phyloP scores from a whole-genome alignment of 441 rosid genomes.

The Iberis amara region DNA sequence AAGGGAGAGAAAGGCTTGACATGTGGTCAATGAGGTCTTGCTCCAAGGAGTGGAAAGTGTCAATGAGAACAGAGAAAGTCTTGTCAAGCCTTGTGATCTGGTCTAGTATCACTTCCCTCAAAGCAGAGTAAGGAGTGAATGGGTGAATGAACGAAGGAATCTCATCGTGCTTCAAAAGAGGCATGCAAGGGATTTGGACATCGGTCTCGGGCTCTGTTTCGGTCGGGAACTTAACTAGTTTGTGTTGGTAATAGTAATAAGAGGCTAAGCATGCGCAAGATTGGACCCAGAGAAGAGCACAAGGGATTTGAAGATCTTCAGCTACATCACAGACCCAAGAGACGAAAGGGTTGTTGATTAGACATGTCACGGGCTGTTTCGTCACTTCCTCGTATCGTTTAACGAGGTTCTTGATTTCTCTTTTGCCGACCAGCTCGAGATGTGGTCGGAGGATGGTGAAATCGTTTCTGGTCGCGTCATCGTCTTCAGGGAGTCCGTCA shows the following conservation, averaged over 20 bases:
- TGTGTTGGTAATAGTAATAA: neutral
- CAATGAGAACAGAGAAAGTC: constrained; percentile 61
- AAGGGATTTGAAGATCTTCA: neutral
- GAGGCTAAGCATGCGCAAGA: neutral
- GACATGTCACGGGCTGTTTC: neutral
- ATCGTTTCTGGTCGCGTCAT: constrained; percentile 34
- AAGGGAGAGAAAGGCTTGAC: constrained; percentile 35
- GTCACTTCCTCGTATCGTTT: no score
- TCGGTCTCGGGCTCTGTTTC: constrained; percentile 43
- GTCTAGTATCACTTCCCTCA: constrained; percentile 44
- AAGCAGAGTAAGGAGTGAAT: constrained; percentile 34
- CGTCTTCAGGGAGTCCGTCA: constrained; percentile 34
- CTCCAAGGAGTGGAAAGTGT: constrained; percentile 61
- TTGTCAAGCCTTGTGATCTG: constrained; percentile 56
- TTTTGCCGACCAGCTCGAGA: neutral
- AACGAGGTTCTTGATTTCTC: neutral
- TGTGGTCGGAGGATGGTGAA: neutral
- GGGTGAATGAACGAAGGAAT: constrained; percentile 65
- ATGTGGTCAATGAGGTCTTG: constrained; percentile 45
- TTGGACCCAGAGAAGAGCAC: neutral
- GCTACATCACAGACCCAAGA: neutral
- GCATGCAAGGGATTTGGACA: constrained; percentile 62
- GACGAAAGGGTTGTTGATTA: neutral
- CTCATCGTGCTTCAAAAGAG: constrained; percentile 65
- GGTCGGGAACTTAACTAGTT: constrained; percentile 34